A percentile compares a stretch with the other conserved stretches of the same genome.
phyloP scores from a whole-genome alignment of 345 rosid species.

The Geranium rotundifolium region DNA sequence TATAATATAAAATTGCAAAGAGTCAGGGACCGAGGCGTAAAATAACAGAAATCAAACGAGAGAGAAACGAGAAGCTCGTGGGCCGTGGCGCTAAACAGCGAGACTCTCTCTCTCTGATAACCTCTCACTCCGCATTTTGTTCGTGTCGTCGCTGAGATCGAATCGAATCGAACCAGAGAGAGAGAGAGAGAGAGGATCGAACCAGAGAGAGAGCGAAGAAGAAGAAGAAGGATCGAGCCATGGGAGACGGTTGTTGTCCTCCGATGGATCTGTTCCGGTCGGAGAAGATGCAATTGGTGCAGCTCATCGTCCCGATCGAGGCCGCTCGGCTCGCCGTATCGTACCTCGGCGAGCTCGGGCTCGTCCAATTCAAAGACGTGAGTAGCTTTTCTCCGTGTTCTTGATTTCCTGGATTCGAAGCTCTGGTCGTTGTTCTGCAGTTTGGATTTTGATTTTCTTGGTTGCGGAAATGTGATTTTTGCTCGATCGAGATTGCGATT shows the following conservation, averaged over 20 bases:
- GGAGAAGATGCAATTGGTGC: constrained; percentile 91
- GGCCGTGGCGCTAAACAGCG: too few relatives aligned
- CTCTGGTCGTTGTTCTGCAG: neutral
- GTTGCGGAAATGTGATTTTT: too few relatives aligned
- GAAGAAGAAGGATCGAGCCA: constrained; percentile 6
- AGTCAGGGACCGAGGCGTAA: too few relatives aligned
- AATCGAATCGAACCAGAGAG: too few relatives aligned
- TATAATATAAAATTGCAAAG: too few relatives aligned
- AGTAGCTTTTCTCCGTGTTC: constrained; percentile 17
- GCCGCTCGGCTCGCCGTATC: constrained; percentile 84
- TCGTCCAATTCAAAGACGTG: constrained; percentile 92
- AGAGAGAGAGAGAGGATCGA: too few relatives aligned
- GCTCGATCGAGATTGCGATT: neutral
- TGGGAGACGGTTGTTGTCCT: constrained; percentile 71
- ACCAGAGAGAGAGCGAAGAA: neutral
- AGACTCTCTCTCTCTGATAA: too few relatives aligned
- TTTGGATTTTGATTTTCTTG: neutral
- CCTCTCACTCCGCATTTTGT: too few relatives aligned
- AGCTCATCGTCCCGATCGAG: constrained; percentile 82
- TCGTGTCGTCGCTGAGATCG: too few relatives aligned
- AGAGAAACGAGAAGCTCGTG: too few relatives aligned
- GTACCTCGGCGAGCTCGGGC: constrained; percentile 86
- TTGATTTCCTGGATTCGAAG: neutral
- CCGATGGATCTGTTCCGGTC: constrained; percentile 94
- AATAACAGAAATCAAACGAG: too few relatives aligned